These are phyloP conservation scores for Mallotus nudiflorus DNA, from an alignment of 345 rosid species.

Conservation along the genomic window DNA sequence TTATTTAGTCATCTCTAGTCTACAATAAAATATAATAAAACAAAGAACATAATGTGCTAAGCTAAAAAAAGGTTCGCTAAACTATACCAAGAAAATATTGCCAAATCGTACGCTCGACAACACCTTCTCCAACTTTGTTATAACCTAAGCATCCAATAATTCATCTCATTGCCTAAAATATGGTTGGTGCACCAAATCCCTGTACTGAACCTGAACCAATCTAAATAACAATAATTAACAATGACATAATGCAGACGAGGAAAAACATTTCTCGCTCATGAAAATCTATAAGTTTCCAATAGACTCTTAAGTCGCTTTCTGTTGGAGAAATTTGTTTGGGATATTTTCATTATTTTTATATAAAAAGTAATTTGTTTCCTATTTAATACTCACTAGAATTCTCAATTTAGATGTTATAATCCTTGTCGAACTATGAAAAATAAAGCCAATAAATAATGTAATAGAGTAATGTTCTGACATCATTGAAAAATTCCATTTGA, in stretches of 20 bases:
- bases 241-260: not conserved
- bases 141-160: constrained; percentile 63
- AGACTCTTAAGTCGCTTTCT: not conserved
- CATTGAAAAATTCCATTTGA: not conserved
- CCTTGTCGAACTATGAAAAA: not conserved
- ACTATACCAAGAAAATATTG: constrained; percentile 83
- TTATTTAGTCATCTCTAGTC: not conserved
- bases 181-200: constrained; percentile 93
- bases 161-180: constrained; percentile 94
- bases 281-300: not conserved
- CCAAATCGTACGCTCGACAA: constrained; percentile 71
- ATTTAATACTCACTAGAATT: not conserved
- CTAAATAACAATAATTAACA: constrained; percentile 41
- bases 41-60: constrained; percentile 1
- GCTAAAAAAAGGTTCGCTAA: constrained; percentile 9
- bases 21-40: not conserved
- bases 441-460: not conserved
- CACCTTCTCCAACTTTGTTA: constrained; percentile 53
- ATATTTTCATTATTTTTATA: no score
- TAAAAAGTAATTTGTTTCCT: not conserved
- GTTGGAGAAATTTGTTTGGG: not conserved
- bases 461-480: no score
- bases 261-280: not conserved
- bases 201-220: constrained; percentile 88
- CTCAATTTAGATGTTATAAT: not conserved